Base-by-base conservation (phyloP, 371 early-diverging fungal species). In the Mucor saturninus region DNA sequence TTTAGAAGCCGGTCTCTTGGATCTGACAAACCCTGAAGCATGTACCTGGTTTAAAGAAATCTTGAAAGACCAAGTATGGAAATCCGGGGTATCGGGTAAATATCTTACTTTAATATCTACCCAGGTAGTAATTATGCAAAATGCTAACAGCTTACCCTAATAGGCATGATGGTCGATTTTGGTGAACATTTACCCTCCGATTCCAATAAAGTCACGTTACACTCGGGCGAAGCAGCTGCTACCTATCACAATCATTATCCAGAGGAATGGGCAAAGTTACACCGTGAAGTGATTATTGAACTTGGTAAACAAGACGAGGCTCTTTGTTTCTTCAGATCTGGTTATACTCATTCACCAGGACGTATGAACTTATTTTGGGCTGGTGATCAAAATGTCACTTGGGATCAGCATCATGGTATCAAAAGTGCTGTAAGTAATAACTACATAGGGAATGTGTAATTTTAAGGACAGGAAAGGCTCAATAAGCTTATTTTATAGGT, bases 21-120 rank as follows among this genome's bases (percentile, higher is more conserved):
- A 82, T 56, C 51, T 82, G 21, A 76, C 79, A 8, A 76, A 80
- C 59, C 72, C 76, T 28, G 73, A 74, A 40, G 76, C 78, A 14
- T 54, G 78, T 28, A 31, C 15, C 13, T 82, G 83, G 83, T 75
- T 80, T 52, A 82, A 82, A 31, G 29, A 69, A 15, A 51, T 77
- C 0, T 40, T 76, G 4, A 80, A 72, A 39, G 56, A 72, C 1
- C 72, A 71, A 9, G 54, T 79, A n/a, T 75, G 65, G 54, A 56
- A 67, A 9, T 42, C 59, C 28, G 74, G 76, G 26, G 45, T 79
- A 29, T 65, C 73, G 39, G 79, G 76, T 63, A 65, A 28, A 13
- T 29, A 11, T 29, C 7, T 29, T 30, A 21, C 21, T 21, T 21
- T 0, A 21, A 21, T 21, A 21, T 21, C 21, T 21, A 21, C 21